Conservation (phyloP, 2,329 filamentous ascomycete genomes). For the Penicillium sp. region DNA sequence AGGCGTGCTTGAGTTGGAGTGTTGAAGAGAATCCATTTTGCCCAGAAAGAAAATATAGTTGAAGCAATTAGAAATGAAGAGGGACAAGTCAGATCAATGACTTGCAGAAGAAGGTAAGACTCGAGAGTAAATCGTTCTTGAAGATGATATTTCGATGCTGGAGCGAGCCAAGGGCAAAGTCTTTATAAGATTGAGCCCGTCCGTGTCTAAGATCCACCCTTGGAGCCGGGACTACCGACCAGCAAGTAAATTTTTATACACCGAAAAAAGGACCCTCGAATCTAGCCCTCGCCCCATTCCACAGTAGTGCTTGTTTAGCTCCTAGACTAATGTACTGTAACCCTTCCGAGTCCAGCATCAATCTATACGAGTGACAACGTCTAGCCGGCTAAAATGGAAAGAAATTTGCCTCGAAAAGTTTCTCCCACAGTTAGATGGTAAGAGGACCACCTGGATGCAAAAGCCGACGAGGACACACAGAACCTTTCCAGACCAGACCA, state of each 20-base stretch:
- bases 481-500: slow-evolving; percentile 12
- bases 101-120: slow-evolving; percentile 3
- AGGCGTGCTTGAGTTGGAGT: slow-evolving; percentile 28
- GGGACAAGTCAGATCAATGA: background rate
- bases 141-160: too few species aligned
- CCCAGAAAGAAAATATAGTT: slow-evolving; percentile 7
- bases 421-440: background rate
- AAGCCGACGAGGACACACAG: slow-evolving; percentile 7
- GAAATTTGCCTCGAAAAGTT: slow-evolving; percentile 3
- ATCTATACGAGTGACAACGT: slow-evolving; percentile 4
- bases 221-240: slow-evolving; percentile 2
- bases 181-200: slow-evolving; percentile 11
- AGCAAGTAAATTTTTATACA: slow-evolving; percentile 15
- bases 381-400: slow-evolving; percentile 16
- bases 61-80: background rate
- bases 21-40: slow-evolving; percentile 27
- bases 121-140: background rate
- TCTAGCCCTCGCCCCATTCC: slow-evolving; percentile 7
- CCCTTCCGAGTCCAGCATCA: background rate
- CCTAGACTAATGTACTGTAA: slow-evolving; percentile 8
- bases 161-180: slow-evolving; percentile 4
- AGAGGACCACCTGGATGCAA: slow-evolving; percentile 3
- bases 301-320: slow-evolving; percentile 8
- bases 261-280: slow-evolving; percentile 6
- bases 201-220: slow-evolving; percentile 8